Base-by-base conservation (phyloP, 2,329 filamentous ascomycete species). In the Aspergillus ruber region DNA sequence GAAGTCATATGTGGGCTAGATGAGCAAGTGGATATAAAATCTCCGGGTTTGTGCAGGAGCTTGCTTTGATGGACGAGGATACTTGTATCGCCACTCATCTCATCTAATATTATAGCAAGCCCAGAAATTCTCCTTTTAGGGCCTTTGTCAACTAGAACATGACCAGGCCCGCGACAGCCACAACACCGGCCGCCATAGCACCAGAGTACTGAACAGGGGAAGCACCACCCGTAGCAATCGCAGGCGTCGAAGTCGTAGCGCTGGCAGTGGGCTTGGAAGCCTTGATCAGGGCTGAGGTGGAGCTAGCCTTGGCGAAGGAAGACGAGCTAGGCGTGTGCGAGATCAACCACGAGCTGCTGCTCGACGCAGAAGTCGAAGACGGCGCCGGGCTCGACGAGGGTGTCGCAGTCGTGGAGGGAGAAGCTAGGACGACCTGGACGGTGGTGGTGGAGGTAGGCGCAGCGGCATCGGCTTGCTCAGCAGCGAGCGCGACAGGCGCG, bases 131-230 rank as follows among this genome's bases (percentile, higher is more conserved):
- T 10, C 10, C 10, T 29, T 29, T 12, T 4, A 36, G n/a, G n/a
- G n/a, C 6, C n/a, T 36, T 36, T 36, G 13, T 36, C 15, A 10
- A 12, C 17, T 65, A 71, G 38, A 68, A 54, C 51, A 70, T 45
- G n/a, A 63, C 46, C 23, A 66, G 43, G 18, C 64, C 65, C n/a
- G 60, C 62, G 38, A 63, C 52, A 40, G 60, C 65, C 33, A 63
- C 43, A 3, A 54, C 63, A 53, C 62, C 65, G 6, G 58, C 65
- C 27, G 56, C 58, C 48, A 67, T 44, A 21, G 53, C 57, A 21
- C 59, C 59, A 10, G 63, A 52, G 18, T 62, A 25, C 45, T 61
- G 55, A 29, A 49, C 58, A 10, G 63, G 52, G 20, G 61, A 25
- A 45, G 60, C 55, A 36, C 47, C 33, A 25, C 42, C 50, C 10